phyloP scores from a whole-genome alignment of 768 basidiomycete species.

The Pleurotus platypus region DNA sequence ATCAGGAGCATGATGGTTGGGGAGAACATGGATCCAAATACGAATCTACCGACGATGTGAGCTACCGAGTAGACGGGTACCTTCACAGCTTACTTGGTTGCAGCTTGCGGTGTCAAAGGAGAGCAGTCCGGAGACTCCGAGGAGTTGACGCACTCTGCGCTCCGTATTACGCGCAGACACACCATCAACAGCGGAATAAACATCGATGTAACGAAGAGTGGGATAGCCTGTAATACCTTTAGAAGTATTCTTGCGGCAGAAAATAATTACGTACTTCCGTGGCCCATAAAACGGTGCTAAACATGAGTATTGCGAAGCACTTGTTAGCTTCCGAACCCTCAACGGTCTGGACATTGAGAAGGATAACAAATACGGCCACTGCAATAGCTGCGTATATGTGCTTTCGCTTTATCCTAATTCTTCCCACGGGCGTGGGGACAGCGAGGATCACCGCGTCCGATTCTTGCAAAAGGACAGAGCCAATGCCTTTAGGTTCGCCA shows the following conservation, averaged over 20 bases:
- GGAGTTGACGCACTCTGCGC: constrained; percentile 17
- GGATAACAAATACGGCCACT: constrained; percentile 47
- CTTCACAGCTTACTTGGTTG: constrained; percentile 64
- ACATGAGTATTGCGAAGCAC: constrained; percentile 85
- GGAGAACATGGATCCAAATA: constrained; percentile 95
- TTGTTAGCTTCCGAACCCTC: constrained; percentile 73
- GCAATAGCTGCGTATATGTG: constrained; percentile 58
- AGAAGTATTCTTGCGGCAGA: neutral
- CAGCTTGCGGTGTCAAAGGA: constrained; percentile 57
- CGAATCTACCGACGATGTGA: constrained; percentile 48
- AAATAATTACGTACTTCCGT: constrained; percentile 64
- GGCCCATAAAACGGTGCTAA: constrained; percentile 94
- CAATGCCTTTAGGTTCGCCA: constrained; percentile 25
- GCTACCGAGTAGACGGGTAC: constrained; percentile 6
- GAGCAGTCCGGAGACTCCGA: constrained; percentile 34
- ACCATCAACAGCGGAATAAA: constrained; percentile 86
- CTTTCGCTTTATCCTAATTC: constrained; percentile 61
- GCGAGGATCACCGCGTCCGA: constrained; percentile 44
- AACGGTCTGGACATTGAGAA: constrained; percentile 61
- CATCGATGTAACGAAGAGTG: constrained; percentile 95
- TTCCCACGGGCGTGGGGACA: constrained; percentile 65
- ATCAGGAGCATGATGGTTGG: constrained; percentile 98
- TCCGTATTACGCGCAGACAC: constrained; percentile 74
- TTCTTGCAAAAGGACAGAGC: constrained; percentile 43
- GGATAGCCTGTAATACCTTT: constrained; percentile 68